Percentiles rank a stretch among this genome's conserved stretches.
Conservation (phyloP, 305 asterid genomes). For the Coffea humblotiana region DNA sequence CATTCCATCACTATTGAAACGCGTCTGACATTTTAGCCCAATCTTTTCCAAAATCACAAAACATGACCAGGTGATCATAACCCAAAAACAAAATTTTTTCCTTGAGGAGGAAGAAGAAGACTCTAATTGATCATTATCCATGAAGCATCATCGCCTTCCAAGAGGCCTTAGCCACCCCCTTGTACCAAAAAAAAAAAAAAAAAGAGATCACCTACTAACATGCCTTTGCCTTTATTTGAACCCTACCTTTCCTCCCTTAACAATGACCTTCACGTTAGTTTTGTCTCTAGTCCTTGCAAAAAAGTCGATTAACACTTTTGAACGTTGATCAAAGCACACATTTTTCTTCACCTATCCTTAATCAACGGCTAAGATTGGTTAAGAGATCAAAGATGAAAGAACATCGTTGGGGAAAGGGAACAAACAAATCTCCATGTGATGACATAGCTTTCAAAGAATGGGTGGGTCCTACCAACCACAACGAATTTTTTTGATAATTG, state of each 20-base stretch:
- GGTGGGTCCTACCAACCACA: not conserved
- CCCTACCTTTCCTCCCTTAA: slow-evolving; percentile 2
- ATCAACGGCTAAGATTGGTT: slow-evolving; percentile 17
- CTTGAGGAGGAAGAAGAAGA: not conserved
- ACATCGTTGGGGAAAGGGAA: not conserved
- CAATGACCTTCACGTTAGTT: slow-evolving; percentile 29
- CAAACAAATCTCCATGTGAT: slow-evolving; percentile 17
- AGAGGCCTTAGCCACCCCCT: slow-evolving; percentile 17
- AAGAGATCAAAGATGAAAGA: no score
- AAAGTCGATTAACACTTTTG: slow-evolving; percentile 2
- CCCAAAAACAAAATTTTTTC: no score
- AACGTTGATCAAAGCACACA: not conserved
- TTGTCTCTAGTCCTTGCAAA: slow-evolving; percentile 20
- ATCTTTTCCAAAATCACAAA: no score
- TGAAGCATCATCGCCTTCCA: not conserved
- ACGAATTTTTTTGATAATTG: slow-evolving; percentile 4
- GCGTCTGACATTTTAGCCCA: no score
- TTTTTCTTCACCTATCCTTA: slow-evolving; percentile 8
- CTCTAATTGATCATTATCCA: not conserved
- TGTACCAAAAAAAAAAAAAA: no score
- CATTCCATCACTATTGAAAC: no score
- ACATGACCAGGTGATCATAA: no score
- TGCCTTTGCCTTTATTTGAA: slow-evolving; percentile 21
- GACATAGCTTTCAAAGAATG: not conserved
- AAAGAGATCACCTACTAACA: not conserved